phyloP scores from a whole-genome alignment of 345 rosid species.

The Diplotaxis tenuifolia region DNA sequence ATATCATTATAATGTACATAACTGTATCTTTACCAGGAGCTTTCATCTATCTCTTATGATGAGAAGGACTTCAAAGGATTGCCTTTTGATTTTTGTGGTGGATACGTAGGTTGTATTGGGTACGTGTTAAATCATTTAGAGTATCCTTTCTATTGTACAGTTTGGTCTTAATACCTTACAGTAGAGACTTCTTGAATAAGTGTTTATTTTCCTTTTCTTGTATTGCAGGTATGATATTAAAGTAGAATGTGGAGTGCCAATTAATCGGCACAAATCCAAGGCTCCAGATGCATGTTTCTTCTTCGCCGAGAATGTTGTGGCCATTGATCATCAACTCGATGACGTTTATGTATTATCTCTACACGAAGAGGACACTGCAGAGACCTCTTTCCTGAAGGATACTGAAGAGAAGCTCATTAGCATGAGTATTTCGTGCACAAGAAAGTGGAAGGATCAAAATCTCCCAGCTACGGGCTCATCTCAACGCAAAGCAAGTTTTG shows the following conservation, averaged over 20 bases:
- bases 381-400: constrained; percentile 60
- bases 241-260: constrained; percentile 75
- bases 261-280: constrained; percentile 68
- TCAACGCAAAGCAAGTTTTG: constrained; percentile 12
- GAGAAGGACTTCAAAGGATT: constrained; percentile 74
- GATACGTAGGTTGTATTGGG: constrained; percentile 94
- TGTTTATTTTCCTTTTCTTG: constrained; percentile 11
- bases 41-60: constrained; percentile 56
- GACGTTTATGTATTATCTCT: constrained; percentile 74
- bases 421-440: constrained; percentile 39
- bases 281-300: constrained; percentile 95
- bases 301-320: constrained; percentile 75
- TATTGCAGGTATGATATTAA: constrained; percentile 76
- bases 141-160: background rate
- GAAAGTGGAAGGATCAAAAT: constrained; percentile 34
- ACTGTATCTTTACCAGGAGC: constrained; percentile 55
- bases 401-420: constrained; percentile 57
- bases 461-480: constrained; percentile 27
- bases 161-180: background rate
- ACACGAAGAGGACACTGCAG: constrained; percentile 43
- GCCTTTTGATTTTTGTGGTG: constrained; percentile 91
- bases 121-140: constrained; percentile 40
- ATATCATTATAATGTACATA: background rate
- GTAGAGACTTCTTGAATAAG: background rate
- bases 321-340: constrained; percentile 64